These are phyloP conservation scores for Balakata baccata DNA, from an alignment of 345 rosid genomes.

Conservation along the genomic window DNA sequence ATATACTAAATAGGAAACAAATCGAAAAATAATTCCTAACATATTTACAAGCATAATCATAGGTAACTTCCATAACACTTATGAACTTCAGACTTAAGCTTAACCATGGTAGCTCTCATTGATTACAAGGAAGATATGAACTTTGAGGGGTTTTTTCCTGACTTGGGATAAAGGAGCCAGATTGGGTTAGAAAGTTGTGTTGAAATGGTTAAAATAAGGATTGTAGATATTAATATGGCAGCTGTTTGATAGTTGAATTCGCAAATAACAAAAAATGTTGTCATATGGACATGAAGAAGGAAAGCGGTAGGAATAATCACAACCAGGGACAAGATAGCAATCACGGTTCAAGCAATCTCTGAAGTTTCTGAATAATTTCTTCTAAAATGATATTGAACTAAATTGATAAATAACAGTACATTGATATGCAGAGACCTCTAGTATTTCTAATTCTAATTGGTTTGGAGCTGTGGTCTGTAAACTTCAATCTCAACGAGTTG, in stretches of 20 bases:
- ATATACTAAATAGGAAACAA: too few species aligned
- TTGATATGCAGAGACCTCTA: background rate
- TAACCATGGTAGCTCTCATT: background rate
- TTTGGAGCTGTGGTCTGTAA: background rate
- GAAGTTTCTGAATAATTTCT: background rate
- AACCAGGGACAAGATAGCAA: background rate
- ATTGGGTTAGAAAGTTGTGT: background rate
- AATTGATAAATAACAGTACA: background rate
- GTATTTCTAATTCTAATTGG: background rate
- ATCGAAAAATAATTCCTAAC: too few species aligned
- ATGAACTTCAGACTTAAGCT: conserved; percentile 5
- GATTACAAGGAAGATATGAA: background rate
- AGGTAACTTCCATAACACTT: too few species aligned
- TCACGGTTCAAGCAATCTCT: background rate
- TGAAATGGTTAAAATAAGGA: background rate
- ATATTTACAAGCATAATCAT: too few species aligned
- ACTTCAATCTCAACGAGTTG: background rate
- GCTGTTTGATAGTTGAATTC: conserved; percentile 3
- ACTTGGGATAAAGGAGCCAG: background rate
- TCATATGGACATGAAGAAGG: background rate
- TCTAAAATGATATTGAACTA: background rate
- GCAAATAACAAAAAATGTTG: background rate
- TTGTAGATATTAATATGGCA: background rate
- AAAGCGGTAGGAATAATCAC: background rate
- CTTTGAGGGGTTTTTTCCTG: background rate